Conservation (phyloP, 306 rosid genomes). For the Prunus armeniaca region DNA sequence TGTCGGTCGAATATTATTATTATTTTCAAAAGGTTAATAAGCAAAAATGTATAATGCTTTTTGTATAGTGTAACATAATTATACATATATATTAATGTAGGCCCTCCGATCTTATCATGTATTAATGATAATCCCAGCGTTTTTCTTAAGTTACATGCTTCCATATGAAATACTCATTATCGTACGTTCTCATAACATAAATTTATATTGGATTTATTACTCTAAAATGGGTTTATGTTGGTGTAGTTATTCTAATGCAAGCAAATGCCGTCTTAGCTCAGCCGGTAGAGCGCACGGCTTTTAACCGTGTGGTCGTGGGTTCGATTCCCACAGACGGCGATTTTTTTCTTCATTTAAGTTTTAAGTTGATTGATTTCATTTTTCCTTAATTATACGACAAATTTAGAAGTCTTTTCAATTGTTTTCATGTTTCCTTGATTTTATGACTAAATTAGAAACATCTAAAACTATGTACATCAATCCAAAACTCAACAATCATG, state of each 20-base stretch:
- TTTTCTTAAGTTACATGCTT: not conserved
- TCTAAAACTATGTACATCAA: too few species aligned
- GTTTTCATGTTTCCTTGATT: too few species aligned
- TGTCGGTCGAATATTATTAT: slow-evolving; percentile 27
- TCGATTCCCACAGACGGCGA: not conserved
- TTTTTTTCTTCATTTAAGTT: not conserved
- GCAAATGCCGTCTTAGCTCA: not conserved
- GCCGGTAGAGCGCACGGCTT: not conserved
- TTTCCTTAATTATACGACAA: too few species aligned
- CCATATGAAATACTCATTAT: not conserved
- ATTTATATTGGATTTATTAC: not conserved
- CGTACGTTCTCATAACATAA: not conserved
- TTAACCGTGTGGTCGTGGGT: not conserved
- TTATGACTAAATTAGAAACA: too few species aligned
- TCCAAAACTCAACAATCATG: too few species aligned
- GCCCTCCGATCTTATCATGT: not conserved
- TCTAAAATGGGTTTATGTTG: not conserved
- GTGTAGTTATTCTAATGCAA: not conserved
- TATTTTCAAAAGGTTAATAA: not conserved
- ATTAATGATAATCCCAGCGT: not conserved
- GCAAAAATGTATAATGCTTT: slow-evolving; percentile 12
- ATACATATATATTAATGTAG: not conserved
- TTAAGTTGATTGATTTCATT: not conserved
- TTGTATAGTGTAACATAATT: not conserved
- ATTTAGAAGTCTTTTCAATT: too few species aligned